Evolutionary conservation across 164 flowering plant genomes (phyloP).

Genomic region (Macadamia integrifolia): DNA sequence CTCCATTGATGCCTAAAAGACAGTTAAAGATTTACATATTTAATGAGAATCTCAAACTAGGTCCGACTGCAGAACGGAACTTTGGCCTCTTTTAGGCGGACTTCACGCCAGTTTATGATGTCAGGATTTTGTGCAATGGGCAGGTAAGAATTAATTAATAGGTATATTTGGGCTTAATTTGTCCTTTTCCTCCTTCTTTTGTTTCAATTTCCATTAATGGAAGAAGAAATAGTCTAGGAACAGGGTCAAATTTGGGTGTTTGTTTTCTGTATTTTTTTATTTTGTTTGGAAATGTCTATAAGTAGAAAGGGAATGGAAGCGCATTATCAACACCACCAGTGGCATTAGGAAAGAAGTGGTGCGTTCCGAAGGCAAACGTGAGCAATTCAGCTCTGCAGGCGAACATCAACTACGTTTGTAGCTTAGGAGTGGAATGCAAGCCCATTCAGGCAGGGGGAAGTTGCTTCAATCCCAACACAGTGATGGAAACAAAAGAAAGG

Average conservation of each 20-base stretch:
- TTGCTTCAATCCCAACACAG: conserved; percentile 59
- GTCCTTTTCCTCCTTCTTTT: too few relatives aligned
- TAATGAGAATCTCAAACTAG: conserved; percentile 75
- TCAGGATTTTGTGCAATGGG: conserved; percentile 41
- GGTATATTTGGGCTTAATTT: too few relatives aligned
- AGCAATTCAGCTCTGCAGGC: conserved; percentile 44
- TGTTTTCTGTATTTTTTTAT: neutral
- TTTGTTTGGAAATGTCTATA: too few relatives aligned
- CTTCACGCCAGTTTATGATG: conserved; percentile 70
- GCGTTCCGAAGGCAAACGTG: conserved; percentile 54
- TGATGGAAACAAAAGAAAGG: conserved; percentile 7
- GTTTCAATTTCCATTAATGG: too few relatives aligned
- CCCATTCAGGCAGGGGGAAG: conserved; percentile 72
- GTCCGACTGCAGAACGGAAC: conserved; percentile 58
- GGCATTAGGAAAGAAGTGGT: conserved; percentile 42
- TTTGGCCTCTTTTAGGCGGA: conserved; percentile 82
- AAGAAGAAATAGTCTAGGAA: too few relatives aligned
- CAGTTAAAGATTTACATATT: conserved; percentile 62
- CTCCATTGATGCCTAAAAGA: conserved; percentile 52
- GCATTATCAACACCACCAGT: conserved; percentile 11
- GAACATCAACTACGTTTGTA: conserved; percentile 74
- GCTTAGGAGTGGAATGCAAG: conserved; percentile 50
- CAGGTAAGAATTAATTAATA: conserved; percentile 20
- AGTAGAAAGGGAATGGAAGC: neutral
- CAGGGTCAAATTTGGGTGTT: too few relatives aligned